Evolutionary conservation across 768 basidiomycete species (phyloP), one percentile per base, ranked within the genome.

Genomic region (Rhodotorula graminis): DNA sequence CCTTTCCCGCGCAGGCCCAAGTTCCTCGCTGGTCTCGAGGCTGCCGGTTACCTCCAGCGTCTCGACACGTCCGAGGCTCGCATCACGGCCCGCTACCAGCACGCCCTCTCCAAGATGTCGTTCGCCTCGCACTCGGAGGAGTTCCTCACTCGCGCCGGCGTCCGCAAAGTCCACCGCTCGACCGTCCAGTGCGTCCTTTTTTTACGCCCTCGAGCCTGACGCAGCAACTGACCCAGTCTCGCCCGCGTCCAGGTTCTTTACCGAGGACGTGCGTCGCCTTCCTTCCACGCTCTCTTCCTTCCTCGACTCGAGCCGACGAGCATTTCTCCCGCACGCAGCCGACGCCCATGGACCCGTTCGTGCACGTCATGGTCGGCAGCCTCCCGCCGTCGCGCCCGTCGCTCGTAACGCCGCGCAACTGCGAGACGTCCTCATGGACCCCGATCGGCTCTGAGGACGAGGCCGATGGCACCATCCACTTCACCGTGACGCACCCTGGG

Each of bases 61-160:
- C 70, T 75, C 67, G 74, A 75, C 70, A 66, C 61, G 3, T 63
- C 60, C 14, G 74, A 75, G 61, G 62, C 37, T 3, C 50, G 74
- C 29, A 75, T 75, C 70, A 75, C 74, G 6, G 67, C 67, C 23
- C 67, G 74, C 31, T 75, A 63, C 74, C 74, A 75, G 64, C 74
- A 75, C 53, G 70, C 68, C 3, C 69, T 74, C 59, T 49, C 66
- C 46, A 74, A 75, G 64, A 67, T 71, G 57, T 29, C 62, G 49
- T 75, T 71, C 57, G 74, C 74, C 25, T 56, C 67, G 15, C 74
- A 71, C 70, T 63, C 60, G 0, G 67, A 71, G 53, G 74, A 71
- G 70, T 75, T 75, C 70, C 65, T 68, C 53, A 63, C 55, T 6
- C 74, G 68, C 6, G 59, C 64, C 27, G 74, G 74, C 42, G 70